phyloP scores from a whole-genome alignment of 768 basidiomycete genomes.

The Boletellus ananiceps region DNA sequence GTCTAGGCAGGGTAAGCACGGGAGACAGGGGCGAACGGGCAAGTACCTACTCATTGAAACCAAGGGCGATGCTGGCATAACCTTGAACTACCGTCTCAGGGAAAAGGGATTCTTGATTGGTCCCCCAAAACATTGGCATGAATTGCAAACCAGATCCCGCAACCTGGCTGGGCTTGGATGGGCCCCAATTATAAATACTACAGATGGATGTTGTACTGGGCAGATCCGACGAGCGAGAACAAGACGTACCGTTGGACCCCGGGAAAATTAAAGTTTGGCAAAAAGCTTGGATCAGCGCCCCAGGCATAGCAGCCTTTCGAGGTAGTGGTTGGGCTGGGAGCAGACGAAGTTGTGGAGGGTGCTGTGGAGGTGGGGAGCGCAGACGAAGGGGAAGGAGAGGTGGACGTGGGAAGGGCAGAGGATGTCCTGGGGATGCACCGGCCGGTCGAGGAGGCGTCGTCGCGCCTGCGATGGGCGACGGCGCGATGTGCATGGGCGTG shows the following conservation, averaged over 20 bases:
- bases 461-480: slow-evolving; percentile 48
- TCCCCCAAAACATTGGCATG: slow-evolving; percentile 70
- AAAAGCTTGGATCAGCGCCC: slow-evolving; percentile 17
- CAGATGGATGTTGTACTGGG: neutral
- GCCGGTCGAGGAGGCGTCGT: slow-evolving; percentile 35
- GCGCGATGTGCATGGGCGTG: slow-evolving; percentile 42
- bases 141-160: slow-evolving; percentile 40
- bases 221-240: neutral
- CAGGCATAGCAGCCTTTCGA: slow-evolving; percentile 39
- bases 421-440: slow-evolving; percentile 53
- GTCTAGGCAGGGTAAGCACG: slow-evolving; percentile 40
- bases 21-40: neutral
- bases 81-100: slow-evolving; percentile 40
- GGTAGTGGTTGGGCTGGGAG: slow-evolving; percentile 13
- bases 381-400: slow-evolving; percentile 6
- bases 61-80: slow-evolving; percentile 49
- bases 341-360: neutral
- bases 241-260: slow-evolving; percentile 40
- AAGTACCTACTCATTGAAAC: slow-evolving; percentile 67
- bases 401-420: slow-evolving; percentile 11
- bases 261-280: slow-evolving; percentile 43
- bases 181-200: slow-evolving; percentile 65
- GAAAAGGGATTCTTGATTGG: slow-evolving; percentile 41
- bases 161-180: slow-evolving; percentile 34
- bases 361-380: too few relatives aligned